Evolutionary conservation across 176 grass and related monocot species (phyloP).

Genomic region (Stipa capillata): DNA sequence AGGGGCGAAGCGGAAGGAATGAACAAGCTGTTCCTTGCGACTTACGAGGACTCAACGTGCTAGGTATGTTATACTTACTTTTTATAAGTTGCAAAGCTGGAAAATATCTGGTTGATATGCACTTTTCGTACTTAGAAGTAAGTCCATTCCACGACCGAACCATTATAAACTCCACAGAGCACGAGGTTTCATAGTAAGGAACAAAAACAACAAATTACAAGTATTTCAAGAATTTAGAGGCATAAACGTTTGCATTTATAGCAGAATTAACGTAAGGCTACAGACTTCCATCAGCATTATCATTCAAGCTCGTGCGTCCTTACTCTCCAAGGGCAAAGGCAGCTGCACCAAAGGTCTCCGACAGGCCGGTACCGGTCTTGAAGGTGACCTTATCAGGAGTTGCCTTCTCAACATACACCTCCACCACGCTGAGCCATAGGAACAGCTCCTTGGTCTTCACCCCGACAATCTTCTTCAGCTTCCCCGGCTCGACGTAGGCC

Average conservation of each 20-base stretch:
- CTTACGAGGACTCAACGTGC: too few species aligned
- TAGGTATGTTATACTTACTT: too few species aligned
- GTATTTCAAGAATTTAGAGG: not conserved
- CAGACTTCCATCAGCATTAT: not conserved
- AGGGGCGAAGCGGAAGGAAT: too few species aligned
- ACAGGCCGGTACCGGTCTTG: too few species aligned
- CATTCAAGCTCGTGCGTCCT: not conserved
- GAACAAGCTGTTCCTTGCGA: too few species aligned
- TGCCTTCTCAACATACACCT: not conserved
- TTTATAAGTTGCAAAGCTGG: too few species aligned
- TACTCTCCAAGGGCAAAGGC: not conserved
- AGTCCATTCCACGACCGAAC: too few species aligned
- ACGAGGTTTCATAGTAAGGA: not conserved
- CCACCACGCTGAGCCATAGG: constrained; percentile 11
- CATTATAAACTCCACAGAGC: too few species aligned
- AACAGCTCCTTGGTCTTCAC: constrained; percentile 12
- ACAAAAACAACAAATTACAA: not conserved
- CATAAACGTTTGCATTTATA: not conserved
- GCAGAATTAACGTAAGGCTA: not conserved
- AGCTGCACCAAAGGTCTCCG: too few species aligned
- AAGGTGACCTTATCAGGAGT: not conserved
- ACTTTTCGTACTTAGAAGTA: too few species aligned
- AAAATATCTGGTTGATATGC: too few species aligned
- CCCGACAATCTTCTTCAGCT: not conserved
- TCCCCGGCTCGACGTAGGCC: not conserved